Evolutionary conservation across 2,329 filamentous ascomycete species (phyloP), one percentile per base, ranked within the genome.

Genomic region (Metarhizium guizhouense): DNA sequence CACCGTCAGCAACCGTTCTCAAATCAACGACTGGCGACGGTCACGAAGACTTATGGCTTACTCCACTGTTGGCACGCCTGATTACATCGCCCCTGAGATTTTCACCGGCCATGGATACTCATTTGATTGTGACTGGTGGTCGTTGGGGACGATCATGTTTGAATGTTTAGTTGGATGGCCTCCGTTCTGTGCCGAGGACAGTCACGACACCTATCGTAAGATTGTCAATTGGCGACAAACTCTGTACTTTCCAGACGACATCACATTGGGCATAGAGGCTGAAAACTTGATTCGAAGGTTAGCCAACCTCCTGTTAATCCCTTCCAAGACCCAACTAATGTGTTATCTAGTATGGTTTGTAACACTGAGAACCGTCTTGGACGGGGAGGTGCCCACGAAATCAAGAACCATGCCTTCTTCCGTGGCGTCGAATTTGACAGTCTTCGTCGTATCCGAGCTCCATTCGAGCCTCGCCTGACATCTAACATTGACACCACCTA

Each of bases 91-190:
- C 1, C 94, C 94, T 3, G 94, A 99, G 70, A 97, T 99, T 65
- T 97, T 99, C 72, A 95, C 90, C 50, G 92, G 93, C 18, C 89
- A 95, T 66, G 94, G 94, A 51, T 99, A 99, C 76, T 90, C 90
- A 57, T 96, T 93, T 67, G 87, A 95, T 69, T 99, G 94, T 70
- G 94, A 99, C 77, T 99, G 94, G 94, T 99, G 94, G 94, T 95
- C 90, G 25, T 82, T 99, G 52, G 94, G 94, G 54, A 96, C 94
- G 48, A 99, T 99, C 74, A 97, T 99, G 94, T 99, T 97, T 66
- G 94, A 99, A 74, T 99, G 94, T 72, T 80, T 99, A 63, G 91
- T 99, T 59, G 94, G 94, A 65, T 99, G 94, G 94, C 94, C 94
- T 55, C 94, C 94, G 34, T 99, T 99, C 82, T 99, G 94, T 71